Percentiles rank a stretch among this genome's conserved stretches.
These are phyloP conservation scores for Dothidotthia symphoricarpi DNA, from an alignment of 2,329 filamentous ascomycete genomes.

Conservation along the genomic window DNA sequence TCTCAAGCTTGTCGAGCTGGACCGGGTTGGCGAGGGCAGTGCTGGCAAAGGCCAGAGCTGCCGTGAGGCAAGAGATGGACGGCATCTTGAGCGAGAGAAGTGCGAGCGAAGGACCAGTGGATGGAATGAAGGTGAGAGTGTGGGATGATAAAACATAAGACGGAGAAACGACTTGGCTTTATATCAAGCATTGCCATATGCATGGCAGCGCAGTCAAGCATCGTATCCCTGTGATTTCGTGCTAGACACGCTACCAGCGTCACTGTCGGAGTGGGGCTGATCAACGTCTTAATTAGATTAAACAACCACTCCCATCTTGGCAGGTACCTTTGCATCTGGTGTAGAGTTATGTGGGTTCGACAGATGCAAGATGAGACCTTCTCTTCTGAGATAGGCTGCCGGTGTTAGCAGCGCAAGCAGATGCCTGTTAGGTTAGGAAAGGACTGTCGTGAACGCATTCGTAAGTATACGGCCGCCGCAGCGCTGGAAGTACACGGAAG, in stretches of 20 bases:
- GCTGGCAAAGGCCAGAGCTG: slow-evolving; percentile 31
- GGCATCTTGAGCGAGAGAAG: slow-evolving; percentile 26
- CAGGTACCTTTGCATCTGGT: slow-evolving; percentile 27
- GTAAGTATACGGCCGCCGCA: too few species aligned
- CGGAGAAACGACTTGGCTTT: slow-evolving; percentile 26
- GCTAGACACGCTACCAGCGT: neutral
- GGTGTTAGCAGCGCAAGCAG: neutral
- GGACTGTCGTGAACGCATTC: too few species aligned
- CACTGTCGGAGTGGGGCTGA: slow-evolving; percentile 13
- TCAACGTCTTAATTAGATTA: slow-evolving; percentile 29
- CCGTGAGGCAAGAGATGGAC: slow-evolving; percentile 32
- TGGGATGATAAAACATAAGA: slow-evolving; percentile 17
- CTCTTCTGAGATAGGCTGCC: slow-evolving; percentile 26
- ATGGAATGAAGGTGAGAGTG: slow-evolving; percentile 13
- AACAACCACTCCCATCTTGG: slow-evolving; percentile 32
- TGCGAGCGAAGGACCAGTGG: slow-evolving; percentile 5
- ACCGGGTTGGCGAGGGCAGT: slow-evolving; percentile 31
- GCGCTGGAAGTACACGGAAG: too few species aligned
- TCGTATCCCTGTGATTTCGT: neutral
- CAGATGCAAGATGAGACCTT: slow-evolving; percentile 17
- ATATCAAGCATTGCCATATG: slow-evolving; percentile 23
- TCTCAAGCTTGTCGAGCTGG: slow-evolving; percentile 23
- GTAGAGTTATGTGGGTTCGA: slow-evolving; percentile 15
- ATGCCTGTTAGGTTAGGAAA: neutral
- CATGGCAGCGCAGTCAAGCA: slow-evolving; percentile 3